Conservation (phyloP, 139 green algal species). For the Chlamydomonas schloesseri region DNA sequence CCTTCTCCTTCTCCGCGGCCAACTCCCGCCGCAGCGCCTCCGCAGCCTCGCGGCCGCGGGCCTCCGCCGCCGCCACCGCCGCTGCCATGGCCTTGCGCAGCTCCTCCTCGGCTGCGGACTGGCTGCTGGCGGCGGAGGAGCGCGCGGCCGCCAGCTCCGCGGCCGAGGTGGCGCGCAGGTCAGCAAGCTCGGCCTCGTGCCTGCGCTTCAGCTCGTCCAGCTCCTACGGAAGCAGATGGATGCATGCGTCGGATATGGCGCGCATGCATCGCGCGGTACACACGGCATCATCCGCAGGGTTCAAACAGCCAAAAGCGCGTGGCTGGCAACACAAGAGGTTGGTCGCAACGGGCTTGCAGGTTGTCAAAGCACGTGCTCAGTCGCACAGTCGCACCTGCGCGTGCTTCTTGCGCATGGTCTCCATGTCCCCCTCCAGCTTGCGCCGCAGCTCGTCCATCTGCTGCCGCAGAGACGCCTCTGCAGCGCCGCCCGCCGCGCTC, state of each 20-base stretch:
- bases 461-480: constrained; percentile 13
- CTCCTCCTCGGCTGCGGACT: neutral
- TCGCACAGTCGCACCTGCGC: neutral
- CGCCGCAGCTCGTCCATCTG: constrained; percentile 37
- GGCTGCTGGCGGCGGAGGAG: neutral
- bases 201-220: constrained; percentile 13
- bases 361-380: too few relatives aligned
- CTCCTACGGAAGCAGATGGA: neutral
- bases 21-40: constrained; percentile 24
- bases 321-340: too few relatives aligned
- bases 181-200: neutral
- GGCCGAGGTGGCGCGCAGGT: neutral
- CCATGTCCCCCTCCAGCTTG: constrained; percentile 12
- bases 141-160: neutral
- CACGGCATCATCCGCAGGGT: too few relatives aligned
- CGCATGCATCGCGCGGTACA: too few relatives aligned
- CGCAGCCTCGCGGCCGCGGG: neutral
- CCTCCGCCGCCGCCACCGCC: constrained; percentile 30
- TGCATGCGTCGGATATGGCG: too few relatives aligned
- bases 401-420: neutral
- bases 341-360: too few relatives aligned
- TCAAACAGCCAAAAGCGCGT: too few relatives aligned
- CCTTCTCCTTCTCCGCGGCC: neutral
- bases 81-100: neutral
- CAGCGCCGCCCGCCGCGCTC: constrained; percentile 8